phyloP scores from a whole-genome alignment of 305 asterid species.

The Plantago coronopus region DNA sequence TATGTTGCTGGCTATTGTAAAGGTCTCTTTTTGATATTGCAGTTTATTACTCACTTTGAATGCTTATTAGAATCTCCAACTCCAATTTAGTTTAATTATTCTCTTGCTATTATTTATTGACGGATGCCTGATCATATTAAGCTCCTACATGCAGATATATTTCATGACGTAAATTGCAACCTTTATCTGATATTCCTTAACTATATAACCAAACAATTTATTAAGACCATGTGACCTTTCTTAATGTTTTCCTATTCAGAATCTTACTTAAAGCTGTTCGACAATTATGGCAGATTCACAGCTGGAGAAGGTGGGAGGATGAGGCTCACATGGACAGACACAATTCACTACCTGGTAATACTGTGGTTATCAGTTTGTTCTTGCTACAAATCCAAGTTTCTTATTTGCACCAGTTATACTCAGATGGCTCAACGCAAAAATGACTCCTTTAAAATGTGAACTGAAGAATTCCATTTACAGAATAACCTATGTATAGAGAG shows the following conservation, averaged over 20 bases:
- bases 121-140: background rate
- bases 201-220: too few species aligned
- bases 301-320: slow-evolving; percentile 95
- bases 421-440: background rate
- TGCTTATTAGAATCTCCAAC: background rate
- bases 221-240: background rate
- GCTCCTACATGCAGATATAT: background rate
- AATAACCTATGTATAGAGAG: too few species aligned
- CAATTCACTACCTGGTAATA: slow-evolving; percentile 64
- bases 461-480: too few species aligned
- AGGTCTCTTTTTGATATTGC: slow-evolving; percentile 43
- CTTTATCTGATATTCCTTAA: too few species aligned
- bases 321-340: slow-evolving; percentile 83
- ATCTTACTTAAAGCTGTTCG: slow-evolving; percentile 16
- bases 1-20: slow-evolving; percentile 91
- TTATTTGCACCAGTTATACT: background rate
- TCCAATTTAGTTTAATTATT: slow-evolving; percentile 1
- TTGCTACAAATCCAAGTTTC: slow-evolving; percentile 19
- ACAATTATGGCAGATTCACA: slow-evolving; percentile 60
- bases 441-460: too few species aligned
- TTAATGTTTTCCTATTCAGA: slow-evolving; percentile 2
- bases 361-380: slow-evolving; percentile 13
- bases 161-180: background rate
- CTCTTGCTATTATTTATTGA: slow-evolving; percentile 1
- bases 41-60: background rate